Conservation (phyloP, 2,329 filamentous ascomycete species). For the Calonectria pteridis region DNA sequence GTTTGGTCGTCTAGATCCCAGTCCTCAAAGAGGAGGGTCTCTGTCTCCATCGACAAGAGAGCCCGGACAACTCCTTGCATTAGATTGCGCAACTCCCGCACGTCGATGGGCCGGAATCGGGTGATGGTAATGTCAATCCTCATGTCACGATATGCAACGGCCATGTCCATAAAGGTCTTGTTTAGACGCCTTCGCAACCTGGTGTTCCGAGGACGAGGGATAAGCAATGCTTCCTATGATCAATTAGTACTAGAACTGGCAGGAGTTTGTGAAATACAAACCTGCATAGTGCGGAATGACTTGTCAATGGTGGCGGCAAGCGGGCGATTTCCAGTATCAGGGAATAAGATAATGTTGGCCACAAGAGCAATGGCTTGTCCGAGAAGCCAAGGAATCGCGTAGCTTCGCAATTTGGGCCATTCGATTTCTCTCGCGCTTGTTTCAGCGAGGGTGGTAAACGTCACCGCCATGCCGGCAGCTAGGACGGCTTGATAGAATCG, state of each 20-base stretch:
- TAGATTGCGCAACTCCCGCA: conserved; percentile 63
- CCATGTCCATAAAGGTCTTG: conserved; percentile 67
- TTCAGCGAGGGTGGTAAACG: conserved; percentile 65
- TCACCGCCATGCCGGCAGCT: conserved; percentile 67
- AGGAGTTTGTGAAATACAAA: conserved; percentile 37
- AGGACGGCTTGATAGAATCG: conserved; percentile 68
- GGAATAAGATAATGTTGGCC: conserved; percentile 62
- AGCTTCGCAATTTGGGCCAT: conserved; percentile 65
- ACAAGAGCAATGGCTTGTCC: conserved; percentile 66
- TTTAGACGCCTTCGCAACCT: conserved; percentile 58
- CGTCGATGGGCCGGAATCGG: conserved; percentile 63
- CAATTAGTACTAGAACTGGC: background rate
- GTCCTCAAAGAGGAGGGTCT: conserved; percentile 59
- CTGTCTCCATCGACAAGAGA: conserved; percentile 64
- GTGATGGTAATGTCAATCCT: conserved; percentile 69
- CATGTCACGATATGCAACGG: conserved; percentile 68
- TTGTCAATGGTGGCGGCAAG: conserved; percentile 62
- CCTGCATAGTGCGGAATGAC: conserved; percentile 61
- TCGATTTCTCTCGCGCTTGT: conserved; percentile 55
- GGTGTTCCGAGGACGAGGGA: conserved; percentile 46
- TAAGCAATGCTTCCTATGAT: conserved; percentile 48
- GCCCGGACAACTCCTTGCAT: conserved; percentile 68
- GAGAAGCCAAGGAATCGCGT: conserved; percentile 67
- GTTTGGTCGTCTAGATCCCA: conserved; percentile 30
- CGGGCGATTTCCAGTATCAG: conserved; percentile 67